These are phyloP conservation scores for Rhododendron simsii DNA, from an alignment of 148 eudicot genomes.

Conservation along the genomic window DNA sequence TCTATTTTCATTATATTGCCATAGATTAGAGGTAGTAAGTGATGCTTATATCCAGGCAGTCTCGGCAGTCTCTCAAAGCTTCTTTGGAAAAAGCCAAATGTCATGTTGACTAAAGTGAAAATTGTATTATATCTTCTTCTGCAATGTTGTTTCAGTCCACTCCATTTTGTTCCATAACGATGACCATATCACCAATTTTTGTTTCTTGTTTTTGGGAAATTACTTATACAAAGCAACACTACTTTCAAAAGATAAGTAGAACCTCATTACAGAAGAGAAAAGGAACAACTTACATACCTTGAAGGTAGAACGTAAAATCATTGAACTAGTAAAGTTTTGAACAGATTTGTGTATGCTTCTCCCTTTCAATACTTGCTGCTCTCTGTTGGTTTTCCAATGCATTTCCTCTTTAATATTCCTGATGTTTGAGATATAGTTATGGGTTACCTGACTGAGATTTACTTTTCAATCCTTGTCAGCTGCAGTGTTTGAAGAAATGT, in stretches of 20 bases:
- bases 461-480: constrained; percentile 36
- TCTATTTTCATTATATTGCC: not conserved
- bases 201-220: not conserved
- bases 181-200: not conserved
- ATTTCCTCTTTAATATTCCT: not conserved
- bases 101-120: not conserved
- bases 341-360: not conserved
- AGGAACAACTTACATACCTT: not conserved
- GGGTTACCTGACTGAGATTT: not conserved
- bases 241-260: not conserved
- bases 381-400: not conserved
- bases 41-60: not conserved
- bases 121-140: not conserved
- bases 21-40: not conserved
- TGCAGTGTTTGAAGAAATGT: constrained; percentile 65
- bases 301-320: not conserved
- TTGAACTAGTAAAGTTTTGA: not conserved
- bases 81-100: not conserved
- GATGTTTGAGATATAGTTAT: not conserved
- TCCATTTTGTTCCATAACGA: not conserved
- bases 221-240: not conserved
- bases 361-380: not conserved
- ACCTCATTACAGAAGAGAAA: not conserved
- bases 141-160: not conserved
- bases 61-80: not conserved